phyloP scores from a whole-genome alignment of 768 basidiomycete genomes.

The Rhodosporidiobolus sp. region DNA sequence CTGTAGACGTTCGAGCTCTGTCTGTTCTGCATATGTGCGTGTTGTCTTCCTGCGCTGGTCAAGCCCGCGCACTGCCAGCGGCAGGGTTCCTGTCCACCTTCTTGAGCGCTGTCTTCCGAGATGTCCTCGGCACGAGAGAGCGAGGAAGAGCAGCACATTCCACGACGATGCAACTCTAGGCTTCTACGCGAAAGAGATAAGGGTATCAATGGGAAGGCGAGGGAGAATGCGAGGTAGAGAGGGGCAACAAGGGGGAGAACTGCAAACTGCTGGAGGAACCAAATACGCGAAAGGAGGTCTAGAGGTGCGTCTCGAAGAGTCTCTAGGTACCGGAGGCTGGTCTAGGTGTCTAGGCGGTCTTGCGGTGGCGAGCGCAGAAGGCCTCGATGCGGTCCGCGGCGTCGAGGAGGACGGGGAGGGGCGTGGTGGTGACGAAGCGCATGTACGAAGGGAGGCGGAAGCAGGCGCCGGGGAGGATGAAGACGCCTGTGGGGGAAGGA shows the following conservation, averaged over 20 bases:
- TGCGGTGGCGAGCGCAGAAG: slow-evolving; percentile 35
- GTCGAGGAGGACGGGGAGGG: slow-evolving; percentile 27
- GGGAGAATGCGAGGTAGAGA: neutral
- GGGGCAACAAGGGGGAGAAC: neutral
- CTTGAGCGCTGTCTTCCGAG: no score
- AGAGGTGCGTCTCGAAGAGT: no score
- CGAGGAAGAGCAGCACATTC: no score
- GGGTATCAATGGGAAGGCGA: neutral
- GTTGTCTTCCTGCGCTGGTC: no score
- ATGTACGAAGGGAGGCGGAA: slow-evolving; percentile 29
- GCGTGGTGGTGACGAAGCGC: slow-evolving; percentile 41
- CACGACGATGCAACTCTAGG: no score
- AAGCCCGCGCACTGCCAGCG: no score
- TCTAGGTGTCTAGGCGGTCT: slow-evolving; percentile 1
- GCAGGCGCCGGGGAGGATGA: neutral
- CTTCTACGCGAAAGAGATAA: neutral
- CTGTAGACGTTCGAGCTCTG: neutral
- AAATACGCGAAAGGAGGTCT: neutral
- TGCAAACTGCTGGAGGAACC: neutral
- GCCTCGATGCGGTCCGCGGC: slow-evolving; percentile 38
- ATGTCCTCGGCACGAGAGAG: no score
- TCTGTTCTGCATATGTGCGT: no score
- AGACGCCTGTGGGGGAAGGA: no score
- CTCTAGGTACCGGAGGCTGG: no score
- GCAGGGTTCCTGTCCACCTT: no score